A percentile compares a stretch with the other conserved stretches of the same genome.
These are phyloP conservation scores for Gaillardinia entomophila DNA, from an alignment of 805 yeast species.

Conservation along the genomic window DNA sequence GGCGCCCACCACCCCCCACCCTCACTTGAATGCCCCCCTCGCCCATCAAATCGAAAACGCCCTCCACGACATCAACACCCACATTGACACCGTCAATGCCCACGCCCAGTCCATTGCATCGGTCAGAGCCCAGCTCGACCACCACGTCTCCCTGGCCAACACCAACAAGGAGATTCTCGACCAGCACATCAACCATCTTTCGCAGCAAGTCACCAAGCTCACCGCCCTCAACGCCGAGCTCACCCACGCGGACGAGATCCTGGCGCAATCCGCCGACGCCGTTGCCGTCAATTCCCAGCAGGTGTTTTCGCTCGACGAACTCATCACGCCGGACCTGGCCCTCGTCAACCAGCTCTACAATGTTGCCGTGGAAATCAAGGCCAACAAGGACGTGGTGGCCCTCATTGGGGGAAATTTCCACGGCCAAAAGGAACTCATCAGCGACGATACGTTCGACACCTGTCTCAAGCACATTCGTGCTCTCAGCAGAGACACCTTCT, in stretches of 20 bases:
- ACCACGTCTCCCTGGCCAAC: conserved; percentile 30
- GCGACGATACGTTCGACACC: conserved; percentile 24
- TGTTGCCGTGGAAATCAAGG: conserved; percentile 58
- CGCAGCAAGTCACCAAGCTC: conserved; percentile 17
- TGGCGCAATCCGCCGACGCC: conserved; percentile 11
- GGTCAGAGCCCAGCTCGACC: conserved; percentile 31
- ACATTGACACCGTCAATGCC: no score
- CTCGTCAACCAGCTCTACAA: conserved; percentile 56
- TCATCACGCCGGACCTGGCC: conserved; percentile 34
- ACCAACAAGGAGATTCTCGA: conserved; percentile 29
- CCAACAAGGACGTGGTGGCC: conserved; percentile 62
- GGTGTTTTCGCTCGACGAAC: conserved; percentile 23
- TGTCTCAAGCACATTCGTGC: conserved; percentile 31
- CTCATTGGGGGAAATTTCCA: conserved; percentile 48
- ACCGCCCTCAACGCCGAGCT: conserved; percentile 21
- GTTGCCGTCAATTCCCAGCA: conserved; percentile 10
- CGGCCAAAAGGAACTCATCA: conserved; percentile 26
- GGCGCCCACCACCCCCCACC: no score
- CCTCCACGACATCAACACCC: no score
- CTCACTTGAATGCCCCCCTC: no score
- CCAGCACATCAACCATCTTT: conserved; percentile 23
- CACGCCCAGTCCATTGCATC: no score
- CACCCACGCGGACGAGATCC: conserved; percentile 16
- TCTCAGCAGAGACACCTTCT: conserved; percentile 35
- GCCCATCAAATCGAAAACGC: no score